These are phyloP conservation scores for Rachicladosporium sp. DNA, from an alignment of 2,329 filamentous ascomycete species.

Conservation along the genomic window DNA sequence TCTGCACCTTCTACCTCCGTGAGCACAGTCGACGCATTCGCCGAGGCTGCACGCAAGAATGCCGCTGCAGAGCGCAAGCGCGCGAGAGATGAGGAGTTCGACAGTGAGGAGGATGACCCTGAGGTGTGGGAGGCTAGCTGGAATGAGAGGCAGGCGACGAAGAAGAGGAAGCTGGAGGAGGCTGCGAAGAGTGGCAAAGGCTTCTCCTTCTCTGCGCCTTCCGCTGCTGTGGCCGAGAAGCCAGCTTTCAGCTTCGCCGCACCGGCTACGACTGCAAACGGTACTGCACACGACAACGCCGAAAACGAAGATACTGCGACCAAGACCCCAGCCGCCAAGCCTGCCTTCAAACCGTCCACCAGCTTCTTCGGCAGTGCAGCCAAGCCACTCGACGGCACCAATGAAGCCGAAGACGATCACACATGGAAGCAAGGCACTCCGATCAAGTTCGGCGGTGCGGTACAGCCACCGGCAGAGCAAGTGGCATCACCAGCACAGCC, in stretches of 20 bases:
- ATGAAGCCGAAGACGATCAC: slow-evolving; percentile 23
- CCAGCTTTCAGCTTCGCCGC: no score
- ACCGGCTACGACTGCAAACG: no score
- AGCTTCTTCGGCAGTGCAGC: slow-evolving; percentile 4
- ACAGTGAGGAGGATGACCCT: slow-evolving; percentile 40
- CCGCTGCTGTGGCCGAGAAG: no score
- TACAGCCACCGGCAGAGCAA: slow-evolving; percentile 8
- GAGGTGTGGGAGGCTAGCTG: slow-evolving; percentile 36
- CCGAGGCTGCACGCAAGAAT: slow-evolving; percentile 25
- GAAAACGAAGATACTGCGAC: background rate
- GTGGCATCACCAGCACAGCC: no score
- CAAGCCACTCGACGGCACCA: slow-evolving; percentile 1
- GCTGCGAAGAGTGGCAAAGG: slow-evolving; percentile 20
- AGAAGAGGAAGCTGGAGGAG: slow-evolving; percentile 30
- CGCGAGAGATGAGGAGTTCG: slow-evolving; percentile 39
- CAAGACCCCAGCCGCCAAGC: no score
- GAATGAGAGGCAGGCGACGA: slow-evolving; percentile 33
- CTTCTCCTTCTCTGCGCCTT: slow-evolving; percentile 9
- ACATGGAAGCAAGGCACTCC: slow-evolving; percentile 37
- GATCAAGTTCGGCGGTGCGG: slow-evolving; percentile 33
- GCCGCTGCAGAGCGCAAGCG: slow-evolving; percentile 34
- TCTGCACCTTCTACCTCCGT: no score
- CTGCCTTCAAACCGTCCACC: background rate
- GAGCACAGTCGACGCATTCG: slow-evolving; percentile 22
- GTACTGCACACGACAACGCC: background rate